Conservation (phyloP, 2,329 filamentous ascomycete genomes). For the Aspergillus sp. region DNA sequence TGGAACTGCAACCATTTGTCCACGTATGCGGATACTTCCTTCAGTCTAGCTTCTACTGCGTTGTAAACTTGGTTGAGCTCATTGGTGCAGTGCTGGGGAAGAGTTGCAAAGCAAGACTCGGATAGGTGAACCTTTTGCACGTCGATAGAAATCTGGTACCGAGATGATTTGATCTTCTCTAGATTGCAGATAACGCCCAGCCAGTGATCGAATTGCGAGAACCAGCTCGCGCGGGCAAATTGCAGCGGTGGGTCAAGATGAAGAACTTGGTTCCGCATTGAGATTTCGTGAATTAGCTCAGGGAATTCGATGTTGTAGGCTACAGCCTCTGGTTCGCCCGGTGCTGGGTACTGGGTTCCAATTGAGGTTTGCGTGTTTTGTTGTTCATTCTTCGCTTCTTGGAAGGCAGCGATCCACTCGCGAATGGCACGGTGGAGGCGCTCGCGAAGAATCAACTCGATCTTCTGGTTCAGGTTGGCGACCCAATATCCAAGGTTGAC, state of each 20-base stretch:
- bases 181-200: constrained; percentile 87
- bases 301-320: constrained; percentile 38
- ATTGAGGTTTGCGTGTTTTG: constrained; percentile 16
- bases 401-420: constrained; percentile 83
- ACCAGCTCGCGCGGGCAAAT: constrained; percentile 89
- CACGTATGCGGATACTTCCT: constrained; percentile 76
- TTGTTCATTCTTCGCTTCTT: constrained; percentile 46
- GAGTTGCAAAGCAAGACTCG: constrained; percentile 67
- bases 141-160: constrained; percentile 82
- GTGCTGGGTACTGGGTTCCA: constrained; percentile 13
- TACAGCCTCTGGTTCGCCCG: constrained; percentile 23
- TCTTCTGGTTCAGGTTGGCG: constrained; percentile 74
- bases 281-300: constrained; percentile 77
- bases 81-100: constrained; percentile 77
- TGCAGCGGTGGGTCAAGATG: constrained; percentile 92
- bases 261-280: constrained; percentile 97
- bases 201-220: constrained; percentile 88
- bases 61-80: constrained; percentile 75
- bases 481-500: constrained; percentile 93
- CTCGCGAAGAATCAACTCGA: constrained; percentile 73
- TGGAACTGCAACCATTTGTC: constrained; percentile 99
- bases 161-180: constrained; percentile 87
- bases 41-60: constrained; percentile 76
- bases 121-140: constrained; percentile 34
- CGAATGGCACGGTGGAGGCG: constrained; percentile 80